These are phyloP conservation scores for Trichoderma erinaceum DNA, from an alignment of 495 filamentous ascomycete genomes.

Conservation along the genomic window DNA sequence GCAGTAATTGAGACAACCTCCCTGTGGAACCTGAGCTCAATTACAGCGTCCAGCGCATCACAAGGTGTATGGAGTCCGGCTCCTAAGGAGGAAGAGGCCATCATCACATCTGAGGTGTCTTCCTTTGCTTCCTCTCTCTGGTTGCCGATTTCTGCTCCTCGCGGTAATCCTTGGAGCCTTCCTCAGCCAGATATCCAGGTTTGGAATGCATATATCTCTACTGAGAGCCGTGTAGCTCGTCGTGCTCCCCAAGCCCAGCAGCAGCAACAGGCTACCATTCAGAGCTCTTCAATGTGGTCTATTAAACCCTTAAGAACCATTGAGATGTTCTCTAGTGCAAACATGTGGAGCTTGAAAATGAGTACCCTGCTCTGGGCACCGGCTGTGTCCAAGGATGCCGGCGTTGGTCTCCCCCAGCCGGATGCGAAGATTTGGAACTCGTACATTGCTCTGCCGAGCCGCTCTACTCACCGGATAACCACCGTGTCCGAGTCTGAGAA, in stretches of 20 bases:
- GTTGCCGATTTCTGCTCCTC: neutral
- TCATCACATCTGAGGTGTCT: neutral
- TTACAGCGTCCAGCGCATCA: neutral
- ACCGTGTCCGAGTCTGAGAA: neutral
- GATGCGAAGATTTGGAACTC: slow-evolving; percentile 22
- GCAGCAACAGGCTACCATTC: neutral
- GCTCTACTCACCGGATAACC: neutral
- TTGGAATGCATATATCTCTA: neutral
- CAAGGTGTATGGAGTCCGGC: neutral
- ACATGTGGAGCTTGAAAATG: neutral
- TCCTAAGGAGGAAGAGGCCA: neutral
- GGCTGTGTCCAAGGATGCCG: slow-evolving; percentile 2
- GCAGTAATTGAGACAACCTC: neutral
- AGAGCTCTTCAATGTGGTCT: neutral
- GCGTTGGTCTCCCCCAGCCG: slow-evolving; percentile 26
- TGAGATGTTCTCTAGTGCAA: neutral
- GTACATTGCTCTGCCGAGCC: slow-evolving; percentile 21
- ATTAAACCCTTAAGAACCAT: neutral
- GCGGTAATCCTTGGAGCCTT: neutral
- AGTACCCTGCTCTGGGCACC: slow-evolving; percentile 21
- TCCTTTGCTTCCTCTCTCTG: neutral
- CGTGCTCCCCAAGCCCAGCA: neutral
- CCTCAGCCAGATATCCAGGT: neutral
- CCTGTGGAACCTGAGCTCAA: neutral
- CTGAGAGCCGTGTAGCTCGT: neutral